Evolutionary conservation across 2,329 filamentous ascomycete species (phyloP).

Genomic region (Salinomyces thailandicus): DNA sequence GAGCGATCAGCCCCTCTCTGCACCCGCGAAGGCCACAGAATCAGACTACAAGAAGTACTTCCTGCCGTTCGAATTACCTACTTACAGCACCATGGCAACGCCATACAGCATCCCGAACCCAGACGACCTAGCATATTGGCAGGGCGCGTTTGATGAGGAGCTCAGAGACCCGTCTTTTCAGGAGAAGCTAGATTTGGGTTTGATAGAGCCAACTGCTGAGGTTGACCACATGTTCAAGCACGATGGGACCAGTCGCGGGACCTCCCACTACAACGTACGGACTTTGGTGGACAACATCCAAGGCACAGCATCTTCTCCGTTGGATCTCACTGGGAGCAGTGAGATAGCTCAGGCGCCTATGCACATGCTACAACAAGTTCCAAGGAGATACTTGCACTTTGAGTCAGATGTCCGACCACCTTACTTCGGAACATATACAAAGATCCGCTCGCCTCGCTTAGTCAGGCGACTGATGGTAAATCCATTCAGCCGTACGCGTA

Average conservation of each 20-base stretch:
- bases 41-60: constrained; percentile 53
- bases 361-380: constrained; percentile 32
- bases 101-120: constrained; percentile 28
- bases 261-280: constrained; percentile 11
- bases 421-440: constrained; percentile 65
- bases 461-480: constrained; percentile 41
- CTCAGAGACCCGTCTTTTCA: constrained; percentile 18
- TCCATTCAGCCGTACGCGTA: constrained; percentile 46
- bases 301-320: constrained; percentile 30
- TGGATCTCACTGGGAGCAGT: constrained; percentile 34
- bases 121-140: constrained; percentile 16
- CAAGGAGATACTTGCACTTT: constrained; percentile 54
- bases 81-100: constrained; percentile 60
- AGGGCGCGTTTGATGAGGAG: constrained; percentile 21
- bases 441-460: constrained; percentile 39
- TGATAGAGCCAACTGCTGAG: constrained; percentile 9
- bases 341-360: constrained; percentile 11
- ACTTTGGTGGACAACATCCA: constrained; percentile 35
- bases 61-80: constrained; percentile 68
- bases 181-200: constrained; percentile 23
- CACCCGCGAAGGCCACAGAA: constrained; percentile 17
- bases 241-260: constrained; percentile 10
- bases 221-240: constrained; percentile 7
- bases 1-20: constrained; percentile 3
- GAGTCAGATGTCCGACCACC: constrained; percentile 52